Evolutionary conservation across 1,139 yeast species (phyloP).

Genomic region (Taiozyma onychis): DNA sequence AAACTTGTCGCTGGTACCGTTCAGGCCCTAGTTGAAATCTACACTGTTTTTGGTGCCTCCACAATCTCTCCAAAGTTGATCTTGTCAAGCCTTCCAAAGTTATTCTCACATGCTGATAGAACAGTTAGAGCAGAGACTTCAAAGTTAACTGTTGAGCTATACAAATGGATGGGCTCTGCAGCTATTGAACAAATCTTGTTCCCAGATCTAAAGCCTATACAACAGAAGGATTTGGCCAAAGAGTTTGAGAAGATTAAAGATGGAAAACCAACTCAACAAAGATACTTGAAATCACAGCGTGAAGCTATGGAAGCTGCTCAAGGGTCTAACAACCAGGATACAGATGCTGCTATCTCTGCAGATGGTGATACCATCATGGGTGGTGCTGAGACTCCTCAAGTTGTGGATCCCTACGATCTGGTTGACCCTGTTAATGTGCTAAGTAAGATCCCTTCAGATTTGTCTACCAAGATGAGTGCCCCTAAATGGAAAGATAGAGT

Average conservation of each 20-base stretch:
- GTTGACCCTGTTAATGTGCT: constrained; percentile 57
- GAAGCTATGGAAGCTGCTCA: constrained; percentile 28
- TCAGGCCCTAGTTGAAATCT: constrained; percentile 49
- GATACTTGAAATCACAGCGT: constrained; percentile 51
- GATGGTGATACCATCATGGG: constrained; percentile 44
- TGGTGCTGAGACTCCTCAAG: constrained; percentile 24
- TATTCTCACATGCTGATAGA: constrained; percentile 83
- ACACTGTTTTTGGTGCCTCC: constrained; percentile 65
- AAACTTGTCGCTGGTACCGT: constrained; percentile 72
- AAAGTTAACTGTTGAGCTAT: constrained; percentile 61
- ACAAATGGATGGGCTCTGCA: constrained; percentile 71
- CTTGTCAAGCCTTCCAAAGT: constrained; percentile 54
- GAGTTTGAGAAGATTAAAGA: constrained; percentile 53
- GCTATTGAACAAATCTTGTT: constrained; percentile 55
- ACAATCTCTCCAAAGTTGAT: constrained; percentile 57
- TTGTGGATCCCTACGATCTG: constrained; percentile 48
- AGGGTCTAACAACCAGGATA: constrained; percentile 17
- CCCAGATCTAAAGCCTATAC: constrained; percentile 80
- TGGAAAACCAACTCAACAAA: constrained; percentile 45
- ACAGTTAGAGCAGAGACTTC: constrained; percentile 81
- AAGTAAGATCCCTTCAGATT: constrained; percentile 58
- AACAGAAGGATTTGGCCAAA: constrained; percentile 76
- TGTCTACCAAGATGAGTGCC: constrained; percentile 49
- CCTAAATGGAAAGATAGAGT: constrained; percentile 90
- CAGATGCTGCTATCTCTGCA: constrained; percentile 23